Base-by-base conservation (phyloP, 2,329 filamentous ascomycete species). In the Ceratocystis alfenasii region DNA sequence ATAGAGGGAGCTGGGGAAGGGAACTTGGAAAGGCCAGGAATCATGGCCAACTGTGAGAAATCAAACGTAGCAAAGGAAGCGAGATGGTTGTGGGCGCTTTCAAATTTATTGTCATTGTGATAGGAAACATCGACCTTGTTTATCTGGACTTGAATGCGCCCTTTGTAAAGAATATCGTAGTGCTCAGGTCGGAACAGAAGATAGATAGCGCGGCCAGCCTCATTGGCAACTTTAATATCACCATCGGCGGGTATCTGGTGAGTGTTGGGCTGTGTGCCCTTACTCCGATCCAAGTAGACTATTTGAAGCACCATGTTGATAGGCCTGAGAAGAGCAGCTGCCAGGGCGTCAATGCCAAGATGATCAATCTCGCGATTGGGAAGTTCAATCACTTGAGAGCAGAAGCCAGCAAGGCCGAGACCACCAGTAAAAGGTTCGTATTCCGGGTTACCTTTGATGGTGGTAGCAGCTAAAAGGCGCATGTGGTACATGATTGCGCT, bases 131-230 rank as follows among this genome's bases (percentile, higher is more conserved):
- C 84, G 78, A 59, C 87, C 80, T 69, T 83, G 81, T 57, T 86
- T 67, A 68, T 53, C 61, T 66, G 61, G 15, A 68, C 44, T 3
- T 66, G 45, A 5, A 68, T 30, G 17, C 28, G 45, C 65, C 80
- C 78, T 73, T 84, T 86, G 78, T 99, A 99, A 44, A 97, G 81
- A 68, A 99, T 86, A 75, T 97, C 94, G 75, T 97, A 99, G 76
- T 97, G 94, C 68, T 90, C 90, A 53, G 78, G 95, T 73, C 78
- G 86, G 82, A 77, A 92, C 72, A 80, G 81, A 68, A 81, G 77
- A 70, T 83, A 78, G 45, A 87, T 82, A 41, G 82, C 78, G 30
- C 80, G 78, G 0, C 78, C 80, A 0, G 81, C 71, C 0, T 73
- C 72, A 17, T 75, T 74, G 55, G 74, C 71, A 64, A 79, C 77